Evolutionary conservation across 2,329 filamentous ascomycete genomes (phyloP).

Genomic region (Colletotrichum godetiae): DNA sequence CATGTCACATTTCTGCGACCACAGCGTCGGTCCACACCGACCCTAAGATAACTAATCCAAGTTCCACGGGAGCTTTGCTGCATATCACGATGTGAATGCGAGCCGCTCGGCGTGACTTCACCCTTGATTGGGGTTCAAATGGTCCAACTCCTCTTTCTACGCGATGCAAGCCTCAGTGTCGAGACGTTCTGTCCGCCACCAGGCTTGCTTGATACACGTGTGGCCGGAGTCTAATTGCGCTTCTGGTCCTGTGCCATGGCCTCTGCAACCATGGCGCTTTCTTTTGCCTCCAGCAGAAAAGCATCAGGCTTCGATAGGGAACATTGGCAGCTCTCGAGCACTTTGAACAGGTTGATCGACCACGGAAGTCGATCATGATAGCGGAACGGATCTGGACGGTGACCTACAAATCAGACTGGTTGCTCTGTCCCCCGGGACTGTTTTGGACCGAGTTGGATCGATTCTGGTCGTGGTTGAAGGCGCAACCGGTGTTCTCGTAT

Average conservation of each 20-base stretch:
- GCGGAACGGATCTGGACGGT: neutral
- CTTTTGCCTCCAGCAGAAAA: neutral
- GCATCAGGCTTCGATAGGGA: neutral
- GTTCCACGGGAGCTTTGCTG: neutral
- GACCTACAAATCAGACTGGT: conserved; percentile 63
- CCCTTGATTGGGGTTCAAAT: neutral
- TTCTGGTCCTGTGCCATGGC: neutral
- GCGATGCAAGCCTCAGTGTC: neutral
- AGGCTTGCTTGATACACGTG: neutral
- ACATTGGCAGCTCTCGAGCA: neutral
- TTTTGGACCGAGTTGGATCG: conserved; percentile 56
- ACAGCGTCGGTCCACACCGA: neutral
- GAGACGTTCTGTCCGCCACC: neutral
- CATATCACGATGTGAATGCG: neutral
- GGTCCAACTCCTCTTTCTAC: neutral
- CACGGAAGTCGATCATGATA: neutral
- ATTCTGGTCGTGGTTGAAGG: conserved; percentile 86
- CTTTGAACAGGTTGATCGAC: neutral
- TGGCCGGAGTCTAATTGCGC: neutral
- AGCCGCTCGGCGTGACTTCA: neutral
- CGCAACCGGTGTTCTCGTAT: conserved; percentile 90
- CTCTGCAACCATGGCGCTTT: neutral
- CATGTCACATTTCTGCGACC: neutral
- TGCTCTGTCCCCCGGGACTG: conserved; percentile 31
- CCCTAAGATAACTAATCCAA: neutral